These are phyloP conservation scores for Neobulgaria alba DNA, from an alignment of 2,329 filamentous ascomycete species.

Conservation along the genomic window DNA sequence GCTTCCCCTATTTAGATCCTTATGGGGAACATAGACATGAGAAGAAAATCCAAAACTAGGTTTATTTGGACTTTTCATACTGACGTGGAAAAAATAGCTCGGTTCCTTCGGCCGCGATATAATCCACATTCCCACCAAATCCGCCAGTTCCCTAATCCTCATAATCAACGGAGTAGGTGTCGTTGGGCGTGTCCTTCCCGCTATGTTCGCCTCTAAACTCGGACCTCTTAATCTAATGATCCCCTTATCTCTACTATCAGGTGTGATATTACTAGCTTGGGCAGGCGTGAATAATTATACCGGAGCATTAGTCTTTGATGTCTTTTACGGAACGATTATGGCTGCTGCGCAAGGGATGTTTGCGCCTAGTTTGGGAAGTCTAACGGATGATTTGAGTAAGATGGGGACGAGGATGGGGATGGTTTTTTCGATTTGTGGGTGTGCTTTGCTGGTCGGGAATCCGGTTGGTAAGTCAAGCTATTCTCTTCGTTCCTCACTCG, in stretches of 20 bases:
- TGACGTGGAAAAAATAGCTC: conserved; percentile 6
- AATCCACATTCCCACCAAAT: not conserved
- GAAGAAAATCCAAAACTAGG: no score
- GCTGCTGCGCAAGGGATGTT: conserved; percentile 13
- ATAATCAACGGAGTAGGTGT: conserved; percentile 45
- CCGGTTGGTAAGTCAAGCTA: conserved; percentile 12
- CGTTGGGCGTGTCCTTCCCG: conserved; percentile 39
- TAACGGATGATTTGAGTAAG: conserved; percentile 44
- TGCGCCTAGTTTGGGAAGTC: not conserved
- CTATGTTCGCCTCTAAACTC: conserved; percentile 36
- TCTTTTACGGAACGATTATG: conserved; percentile 54
- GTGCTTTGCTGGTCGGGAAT: conserved; percentile 22
- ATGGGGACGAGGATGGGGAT: conserved; percentile 49
- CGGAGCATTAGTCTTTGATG: conserved; percentile 52
- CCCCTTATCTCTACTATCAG: conserved; percentile 31
- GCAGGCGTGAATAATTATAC: conserved; percentile 29
- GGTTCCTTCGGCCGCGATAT: conserved; percentile 32
- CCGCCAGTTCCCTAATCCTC: conserved; percentile 37
- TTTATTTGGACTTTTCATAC: not conserved
- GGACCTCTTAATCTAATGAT: conserved; percentile 44
- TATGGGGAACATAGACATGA: no score
- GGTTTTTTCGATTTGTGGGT: conserved; percentile 46
- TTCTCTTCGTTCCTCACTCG: no score
- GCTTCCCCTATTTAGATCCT: not conserved
- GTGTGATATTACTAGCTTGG: conserved; percentile 37